These are phyloP conservation scores for Eutrema yunnanense DNA, from an alignment of 345 rosid species.

Conservation along the genomic window DNA sequence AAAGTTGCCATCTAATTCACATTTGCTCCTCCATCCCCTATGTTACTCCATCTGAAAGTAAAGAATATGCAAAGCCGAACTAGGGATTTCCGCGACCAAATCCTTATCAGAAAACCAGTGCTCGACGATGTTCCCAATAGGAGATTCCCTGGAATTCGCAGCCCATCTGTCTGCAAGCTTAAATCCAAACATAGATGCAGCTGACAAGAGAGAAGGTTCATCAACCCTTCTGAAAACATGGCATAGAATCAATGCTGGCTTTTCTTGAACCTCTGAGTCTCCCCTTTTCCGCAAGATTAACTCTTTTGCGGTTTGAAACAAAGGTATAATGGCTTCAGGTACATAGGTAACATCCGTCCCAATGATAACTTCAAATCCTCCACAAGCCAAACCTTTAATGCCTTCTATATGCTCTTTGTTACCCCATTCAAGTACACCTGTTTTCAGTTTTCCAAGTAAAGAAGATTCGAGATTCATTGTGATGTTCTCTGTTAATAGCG, in stretches of 20 bases:
- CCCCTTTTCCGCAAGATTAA: constrained; percentile 33
- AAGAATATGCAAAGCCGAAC: constrained; percentile 63
- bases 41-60: constrained; percentile 45
- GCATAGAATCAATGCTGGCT: constrained; percentile 60
- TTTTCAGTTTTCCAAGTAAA: constrained; percentile 35
- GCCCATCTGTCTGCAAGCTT: constrained; percentile 68
- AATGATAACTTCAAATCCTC: constrained; percentile 68
- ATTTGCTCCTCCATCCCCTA: not conserved
- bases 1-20: not conserved
- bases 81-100: constrained; percentile 32
- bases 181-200: constrained; percentile 65
- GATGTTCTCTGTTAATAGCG: constrained; percentile 51
- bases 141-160: constrained; percentile 15
- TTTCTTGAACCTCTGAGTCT: constrained; percentile 21
- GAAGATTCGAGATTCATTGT: constrained; percentile 45
- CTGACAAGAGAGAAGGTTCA: constrained; percentile 57
- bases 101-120: constrained; percentile 50
- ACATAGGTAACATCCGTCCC: constrained; percentile 81
- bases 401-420: constrained; percentile 49
- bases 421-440: constrained; percentile 72
- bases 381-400: constrained; percentile 33
- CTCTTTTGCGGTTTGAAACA: constrained; percentile 71
- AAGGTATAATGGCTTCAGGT: constrained; percentile 58
- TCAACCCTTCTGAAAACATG: constrained; percentile 74
- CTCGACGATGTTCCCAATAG: constrained; percentile 36